A percentile compares a stretch with the other conserved stretches of the same genome.
These are phyloP conservation scores for Neoboletus subvelutipes DNA, from an alignment of 768 basidiomycete species.

Conservation along the genomic window DNA sequence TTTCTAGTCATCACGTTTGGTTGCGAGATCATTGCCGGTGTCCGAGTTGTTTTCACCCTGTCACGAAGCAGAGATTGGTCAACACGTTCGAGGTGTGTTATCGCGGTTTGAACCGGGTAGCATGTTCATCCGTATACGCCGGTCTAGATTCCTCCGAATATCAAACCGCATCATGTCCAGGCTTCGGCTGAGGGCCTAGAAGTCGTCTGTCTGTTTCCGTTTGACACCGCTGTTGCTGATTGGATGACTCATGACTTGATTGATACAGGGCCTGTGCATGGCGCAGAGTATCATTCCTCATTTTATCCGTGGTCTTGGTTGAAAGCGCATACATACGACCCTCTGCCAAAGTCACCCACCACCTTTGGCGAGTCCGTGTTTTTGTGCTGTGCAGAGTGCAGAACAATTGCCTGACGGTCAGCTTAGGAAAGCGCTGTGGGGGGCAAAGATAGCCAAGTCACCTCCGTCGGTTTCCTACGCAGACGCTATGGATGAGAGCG, in stretches of 20 bases:
- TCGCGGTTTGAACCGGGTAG: background rate
- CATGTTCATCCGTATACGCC: constrained; percentile 3
- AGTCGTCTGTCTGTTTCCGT: constrained; percentile 61
- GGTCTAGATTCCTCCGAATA: constrained; percentile 70
- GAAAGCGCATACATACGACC: constrained; percentile 75
- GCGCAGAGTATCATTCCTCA: constrained; percentile 64
- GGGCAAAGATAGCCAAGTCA: constrained; percentile 65
- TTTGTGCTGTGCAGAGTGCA: background rate
- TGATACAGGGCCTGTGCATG: constrained; percentile 22
- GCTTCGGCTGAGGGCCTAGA: constrained; percentile 62
- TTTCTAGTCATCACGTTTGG: constrained; percentile 82
- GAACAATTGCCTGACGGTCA: background rate
- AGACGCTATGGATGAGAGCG: constrained; percentile 66
- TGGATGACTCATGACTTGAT: background rate
- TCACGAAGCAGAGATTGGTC: constrained; percentile 88
- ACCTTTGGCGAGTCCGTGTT: constrained; percentile 44
- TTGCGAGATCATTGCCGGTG: constrained; percentile 93
- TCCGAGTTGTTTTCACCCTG: constrained; percentile 77
- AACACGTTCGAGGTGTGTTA: constrained; percentile 74
- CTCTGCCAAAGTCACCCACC: constrained; percentile 38
- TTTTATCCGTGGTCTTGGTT: constrained; percentile 90
- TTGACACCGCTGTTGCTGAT: background rate
- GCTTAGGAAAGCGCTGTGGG: constrained; percentile 74
- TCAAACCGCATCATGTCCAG: constrained; percentile 60
- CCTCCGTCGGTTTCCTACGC: constrained; percentile 75